Evolutionary conservation across 2,329 filamentous ascomycete species (phyloP).

Genomic region (Microdochium paspali): DNA sequence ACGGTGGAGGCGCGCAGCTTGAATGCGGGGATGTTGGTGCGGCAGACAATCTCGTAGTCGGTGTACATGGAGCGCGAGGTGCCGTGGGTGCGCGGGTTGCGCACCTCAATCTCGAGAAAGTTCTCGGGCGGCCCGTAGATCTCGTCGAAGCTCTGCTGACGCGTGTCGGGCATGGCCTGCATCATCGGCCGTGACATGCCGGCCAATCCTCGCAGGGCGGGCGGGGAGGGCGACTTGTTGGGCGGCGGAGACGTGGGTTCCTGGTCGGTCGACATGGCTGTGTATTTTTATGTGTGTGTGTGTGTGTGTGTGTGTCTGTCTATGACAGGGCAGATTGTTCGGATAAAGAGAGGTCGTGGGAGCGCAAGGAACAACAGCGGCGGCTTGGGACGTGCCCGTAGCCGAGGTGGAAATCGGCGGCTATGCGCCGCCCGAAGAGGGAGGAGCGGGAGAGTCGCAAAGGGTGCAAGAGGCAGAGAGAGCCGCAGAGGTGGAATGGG

Average conservation of each 20-base stretch:
- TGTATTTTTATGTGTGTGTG: too few species aligned
- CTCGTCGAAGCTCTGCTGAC: conserved; percentile 95
- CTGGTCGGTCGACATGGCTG: conserved; percentile 1
- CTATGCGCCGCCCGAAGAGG: background rate
- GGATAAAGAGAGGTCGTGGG: background rate
- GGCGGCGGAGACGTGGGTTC: conserved; percentile 6
- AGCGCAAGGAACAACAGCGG: background rate
- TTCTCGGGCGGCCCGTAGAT: conserved; percentile 98
- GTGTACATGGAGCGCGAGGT: conserved; percentile 96
- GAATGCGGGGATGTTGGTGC: conserved; percentile 98
- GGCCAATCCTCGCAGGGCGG: conserved; percentile 11
- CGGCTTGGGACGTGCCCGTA: background rate
- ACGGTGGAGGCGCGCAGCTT: conserved; percentile 86
- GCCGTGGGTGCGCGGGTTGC: conserved; percentile 88
- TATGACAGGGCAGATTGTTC: too few species aligned
- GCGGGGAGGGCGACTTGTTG: conserved; percentile 12
- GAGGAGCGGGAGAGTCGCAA: background rate
- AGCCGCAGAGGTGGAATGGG: background rate
- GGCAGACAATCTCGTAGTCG: conserved; percentile 95
- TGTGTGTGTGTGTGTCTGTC: background rate
- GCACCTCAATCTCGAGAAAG: conserved; percentile 96
- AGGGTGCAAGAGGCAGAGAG: background rate
- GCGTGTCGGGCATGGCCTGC: conserved; percentile 61
- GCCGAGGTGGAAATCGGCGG: background rate
- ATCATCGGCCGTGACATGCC: conserved; percentile 42